Percentiles rank a stretch among this genome's conserved stretches.
These are phyloP conservation scores for Sporothrix inflata DNA, from an alignment of 2,329 filamentous ascomycete genomes.

Conservation along the genomic window DNA sequence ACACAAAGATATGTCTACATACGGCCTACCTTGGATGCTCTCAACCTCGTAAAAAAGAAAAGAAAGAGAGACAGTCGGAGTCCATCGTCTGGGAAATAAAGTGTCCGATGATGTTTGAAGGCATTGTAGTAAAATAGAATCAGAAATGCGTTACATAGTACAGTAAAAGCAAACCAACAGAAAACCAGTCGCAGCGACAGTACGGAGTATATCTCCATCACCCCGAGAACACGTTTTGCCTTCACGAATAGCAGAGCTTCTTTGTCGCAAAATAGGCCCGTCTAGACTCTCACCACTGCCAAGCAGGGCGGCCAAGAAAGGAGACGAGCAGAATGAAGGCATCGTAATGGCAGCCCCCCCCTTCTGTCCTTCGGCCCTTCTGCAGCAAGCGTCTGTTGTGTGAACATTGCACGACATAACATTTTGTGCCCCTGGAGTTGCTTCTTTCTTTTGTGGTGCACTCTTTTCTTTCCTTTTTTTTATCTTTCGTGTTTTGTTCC, in stretches of 20 bases:
- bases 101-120: too few relatives aligned
- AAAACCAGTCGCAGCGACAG: background rate
- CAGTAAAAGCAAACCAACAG: background rate
- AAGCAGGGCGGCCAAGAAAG: background rate
- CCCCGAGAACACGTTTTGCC: background rate
- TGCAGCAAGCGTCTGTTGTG: background rate
- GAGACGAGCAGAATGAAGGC: background rate
- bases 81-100: background rate
- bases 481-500: background rate
- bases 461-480: too few relatives aligned
- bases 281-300: background rate
- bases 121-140: too few relatives aligned
- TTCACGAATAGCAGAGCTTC: background rate
- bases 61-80: background rate
- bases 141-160: too few relatives aligned
- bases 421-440: background rate
- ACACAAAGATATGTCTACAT: background rate
- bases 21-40: background rate
- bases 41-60: background rate
- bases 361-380: background rate
- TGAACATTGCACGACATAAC: background rate
- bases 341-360: background rate
- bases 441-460: background rate
- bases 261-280: background rate
- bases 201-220: background rate